Base-by-base conservation (phyloP, 495 filamentous ascomycete genomes). In the Aspergillus sclerotiicarbonarius region DNA sequence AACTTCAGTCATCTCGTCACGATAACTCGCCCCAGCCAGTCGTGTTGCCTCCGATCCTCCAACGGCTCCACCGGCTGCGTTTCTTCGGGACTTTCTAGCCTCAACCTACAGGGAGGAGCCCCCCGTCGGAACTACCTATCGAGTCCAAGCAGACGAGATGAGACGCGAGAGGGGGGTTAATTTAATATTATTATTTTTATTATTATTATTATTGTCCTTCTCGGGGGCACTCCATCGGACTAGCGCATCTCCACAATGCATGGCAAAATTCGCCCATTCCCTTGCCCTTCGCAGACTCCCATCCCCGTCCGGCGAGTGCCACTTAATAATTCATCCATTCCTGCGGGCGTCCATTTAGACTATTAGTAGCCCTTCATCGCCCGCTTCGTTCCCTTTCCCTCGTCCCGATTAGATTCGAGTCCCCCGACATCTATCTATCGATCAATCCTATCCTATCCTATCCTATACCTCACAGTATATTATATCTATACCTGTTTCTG, bases 81-180 rank as follows among this genome's bases (percentile, higher is more conserved):
- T 60, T 59, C 53, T 62, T 66, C 64, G 64, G 64, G 58, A 59
- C 60, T 63, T 66, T 62, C 48, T 60, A 60, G 56, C 57, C 43
- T 62, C 53, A 52, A 52, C 57, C 41, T 55, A 12, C 12, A 3
- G 3, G 37, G 3, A 12, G 7, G 15, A 5, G 4, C 37, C 37
- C 12, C n/a, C 37, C 37, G 15, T 41, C 12, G 13, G 13, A 15
- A 6, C 37, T 6, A 41, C n/a, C 37, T n/a, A n/a, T 41, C 37
- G 12, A 41, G 5, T 6, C 37, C 25, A 25, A 25, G 25, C 25
- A 25, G 5, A 25, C 25, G 25, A 25, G 25, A 25, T 25, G 25
- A 25, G 25, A 25, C 25, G 25, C 2, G 25, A 25, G 25, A 25
- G 25, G 25, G 25, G 25, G 25, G 5, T n/a, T 41, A 41, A 41